Percentiles rank a stretch among this genome's conserved stretches.
phyloP scores from a whole-genome alignment of 2,329 filamentous ascomycete genomes.

The Fusarium aywerte region DNA sequence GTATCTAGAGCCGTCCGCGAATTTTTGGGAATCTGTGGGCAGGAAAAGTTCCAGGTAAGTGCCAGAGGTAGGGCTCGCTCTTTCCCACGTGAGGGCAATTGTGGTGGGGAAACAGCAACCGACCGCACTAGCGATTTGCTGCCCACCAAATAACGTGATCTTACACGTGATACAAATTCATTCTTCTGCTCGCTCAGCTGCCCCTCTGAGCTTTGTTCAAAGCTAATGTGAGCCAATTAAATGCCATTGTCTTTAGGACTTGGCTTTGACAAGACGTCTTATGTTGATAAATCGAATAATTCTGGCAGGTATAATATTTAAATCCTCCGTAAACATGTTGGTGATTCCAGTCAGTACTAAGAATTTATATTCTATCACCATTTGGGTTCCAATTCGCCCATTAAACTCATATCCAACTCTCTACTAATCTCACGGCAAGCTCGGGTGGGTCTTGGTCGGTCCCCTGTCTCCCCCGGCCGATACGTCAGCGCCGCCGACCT shows the following conservation, averaged over 20 bases:
- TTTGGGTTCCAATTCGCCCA: not conserved
- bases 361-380: not conserved
- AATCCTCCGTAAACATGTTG: not conserved
- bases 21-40: slow-evolving; percentile 53
- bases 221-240: slow-evolving; percentile 15
- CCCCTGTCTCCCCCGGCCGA: slow-evolving; percentile 43
- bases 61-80: slow-evolving; percentile 49
- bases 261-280: not conserved
- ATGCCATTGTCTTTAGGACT: not conserved
- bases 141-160: slow-evolving; percentile 30
- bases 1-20: slow-evolving; percentile 53
- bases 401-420: not conserved
- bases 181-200: not conserved
- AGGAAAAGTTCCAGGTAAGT: slow-evolving; percentile 55
- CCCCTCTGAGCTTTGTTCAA: not conserved
- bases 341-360: too few species aligned
- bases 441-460: slow-evolving; percentile 42
- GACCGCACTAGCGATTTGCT: slow-evolving; percentile 23
- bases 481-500: slow-evolving; percentile 51
- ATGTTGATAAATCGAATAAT: not conserved
- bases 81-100: slow-evolving; percentile 51
- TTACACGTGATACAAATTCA: slow-evolving; percentile 33
- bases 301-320: not conserved
- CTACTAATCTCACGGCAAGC: slow-evolving; percentile 23
- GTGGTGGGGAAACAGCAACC: slow-evolving; percentile 30